Base-by-base conservation (phyloP, 768 basidiomycete genomes). In the Auriscalpium orientale region DNA sequence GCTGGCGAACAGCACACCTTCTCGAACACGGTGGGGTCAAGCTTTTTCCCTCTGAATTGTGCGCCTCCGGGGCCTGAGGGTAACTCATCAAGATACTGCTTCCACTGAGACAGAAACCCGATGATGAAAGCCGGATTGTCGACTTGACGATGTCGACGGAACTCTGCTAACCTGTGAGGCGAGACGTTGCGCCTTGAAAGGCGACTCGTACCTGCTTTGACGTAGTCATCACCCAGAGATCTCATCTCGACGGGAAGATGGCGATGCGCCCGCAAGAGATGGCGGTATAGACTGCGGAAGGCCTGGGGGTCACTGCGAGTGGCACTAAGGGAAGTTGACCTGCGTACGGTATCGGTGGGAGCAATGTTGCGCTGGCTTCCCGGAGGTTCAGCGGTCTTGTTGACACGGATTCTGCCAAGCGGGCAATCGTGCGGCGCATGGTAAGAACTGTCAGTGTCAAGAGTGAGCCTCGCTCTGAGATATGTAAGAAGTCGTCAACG, bases 91-190 rank as follows among this genome's bases (percentile, higher is more conserved):
- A 98, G 77, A 70, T 99, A 98, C 56, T 81, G 68, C 70, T 95
- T 97, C 95, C 95, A 99, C 65, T 98, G 91, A 3, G 88, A 87
- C 9, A 98, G 76, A 67, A 99, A 99, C 2, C 92, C 94, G 68
- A 98, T 95, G 58, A 98, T 83, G 68, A 98, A 84, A 8, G 86
- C 77, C 3, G 93, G 90, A 70, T 98, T 98, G 20, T 85, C 85
- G 11, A 85, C 81, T 21, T 80, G 74, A 62, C 75, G 82, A 61
- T 97, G 95, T 47, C 88, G 76, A 8, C 89, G 84, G 70, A 97
- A 98, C 71, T 99, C 95, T 91, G 58, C 20, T n/a, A 20, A 40
- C n/a, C 46, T 15, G 37, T 11, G 49, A 15, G 8, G 44, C 46
- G 48, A 50, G 34, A 18, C 22, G 21, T 15, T 28, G 5, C 33